Base-by-base conservation (phyloP, 2,329 filamentous ascomycete genomes). In the Phialophora macrospora region DNA sequence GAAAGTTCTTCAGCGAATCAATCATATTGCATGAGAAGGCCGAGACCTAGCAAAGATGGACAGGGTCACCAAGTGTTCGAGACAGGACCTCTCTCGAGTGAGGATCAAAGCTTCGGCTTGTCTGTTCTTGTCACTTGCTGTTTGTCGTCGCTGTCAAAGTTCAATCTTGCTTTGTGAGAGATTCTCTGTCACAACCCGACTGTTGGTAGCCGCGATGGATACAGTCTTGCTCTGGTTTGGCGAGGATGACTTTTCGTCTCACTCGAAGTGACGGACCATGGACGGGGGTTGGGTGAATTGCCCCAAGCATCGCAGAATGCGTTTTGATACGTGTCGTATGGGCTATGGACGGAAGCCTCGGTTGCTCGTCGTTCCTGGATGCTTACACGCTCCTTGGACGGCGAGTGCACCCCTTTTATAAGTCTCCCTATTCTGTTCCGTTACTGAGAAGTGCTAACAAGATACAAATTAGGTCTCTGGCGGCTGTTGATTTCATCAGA, bases 91-190 rank as follows among this genome's bases (percentile, higher is more conserved):
- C 92, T 92, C 90, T 87, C 77, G 89, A 86, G 90, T 93, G 92
- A 90, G 90, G 82, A 89, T 96, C 92, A 96, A 92, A 93, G 92
- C 83, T 88, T 92, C 82, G 91, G 85, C 92, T 94, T 93, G 91
- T 94, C 91, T 82, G 85, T 81, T 72, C 74, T 75, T 76, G 70
- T 70, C 70, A 64, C 74, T 72, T 75, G 74, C 74, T 69, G 67
- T 72, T 65, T 70, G 57, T 65, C 14, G 51, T 30, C 14, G 60
- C 60, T 48, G 52, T 55, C 52, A 44, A 46, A 11, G 34, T 9
- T 30, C 12, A 24, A 17, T 56, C 59, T 46, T 57, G 12, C 26
- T 48, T 30, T 59, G 58, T 63, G 55, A 52, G 41, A 67, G 60
- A 54, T 44, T 65, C 55, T 62, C 67, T 64, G 57, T 65, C 11